phyloP scores from a whole-genome alignment of 495 filamentous ascomycete species.

The Neurospora terricola region DNA sequence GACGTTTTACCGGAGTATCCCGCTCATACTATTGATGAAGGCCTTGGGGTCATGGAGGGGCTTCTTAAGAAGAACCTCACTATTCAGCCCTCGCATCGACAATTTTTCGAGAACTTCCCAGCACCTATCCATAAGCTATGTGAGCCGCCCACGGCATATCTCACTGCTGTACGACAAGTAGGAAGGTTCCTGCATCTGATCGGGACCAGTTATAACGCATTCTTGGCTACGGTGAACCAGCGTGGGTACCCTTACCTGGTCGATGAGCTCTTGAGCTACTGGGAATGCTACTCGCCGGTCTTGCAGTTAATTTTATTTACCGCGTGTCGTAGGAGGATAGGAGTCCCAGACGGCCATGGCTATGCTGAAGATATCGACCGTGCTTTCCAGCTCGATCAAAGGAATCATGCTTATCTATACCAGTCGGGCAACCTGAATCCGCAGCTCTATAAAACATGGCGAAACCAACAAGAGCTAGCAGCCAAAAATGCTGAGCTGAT shows the following conservation, averaged over 20 bases:
- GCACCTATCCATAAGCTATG: conserved; percentile 21
- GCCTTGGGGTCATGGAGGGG: conserved; percentile 28
- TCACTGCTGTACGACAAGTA: conserved; percentile 12
- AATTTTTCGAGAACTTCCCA: conserved; percentile 48
- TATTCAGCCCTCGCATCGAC: conserved; percentile 25
- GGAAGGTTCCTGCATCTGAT: conserved; percentile 28
- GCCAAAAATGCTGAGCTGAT: not conserved
- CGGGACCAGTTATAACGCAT: conserved; percentile 9
- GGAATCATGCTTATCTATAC: not conserved
- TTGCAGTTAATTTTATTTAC: conserved; percentile 52
- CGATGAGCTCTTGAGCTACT: conserved; percentile 41
- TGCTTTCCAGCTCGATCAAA: conserved; percentile 28
- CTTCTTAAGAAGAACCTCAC: conserved; percentile 32
- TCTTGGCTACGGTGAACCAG: not conserved
- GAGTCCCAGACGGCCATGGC: conserved; percentile 16
- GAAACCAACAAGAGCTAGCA: not conserved
- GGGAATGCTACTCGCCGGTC: conserved; percentile 44
- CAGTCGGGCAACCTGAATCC: not conserved
- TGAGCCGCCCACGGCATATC: conserved; percentile 5
- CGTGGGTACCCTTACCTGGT: conserved; percentile 48
- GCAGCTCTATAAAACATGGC: not conserved
- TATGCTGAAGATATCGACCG: conserved; percentile 19
- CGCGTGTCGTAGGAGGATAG: conserved; percentile 36
- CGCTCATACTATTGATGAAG: conserved; percentile 13
- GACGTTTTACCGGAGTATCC: not conserved